Conservation (phyloP, 2,329 filamentous ascomycete genomes). For the Aureobasidium sp. region DNA sequence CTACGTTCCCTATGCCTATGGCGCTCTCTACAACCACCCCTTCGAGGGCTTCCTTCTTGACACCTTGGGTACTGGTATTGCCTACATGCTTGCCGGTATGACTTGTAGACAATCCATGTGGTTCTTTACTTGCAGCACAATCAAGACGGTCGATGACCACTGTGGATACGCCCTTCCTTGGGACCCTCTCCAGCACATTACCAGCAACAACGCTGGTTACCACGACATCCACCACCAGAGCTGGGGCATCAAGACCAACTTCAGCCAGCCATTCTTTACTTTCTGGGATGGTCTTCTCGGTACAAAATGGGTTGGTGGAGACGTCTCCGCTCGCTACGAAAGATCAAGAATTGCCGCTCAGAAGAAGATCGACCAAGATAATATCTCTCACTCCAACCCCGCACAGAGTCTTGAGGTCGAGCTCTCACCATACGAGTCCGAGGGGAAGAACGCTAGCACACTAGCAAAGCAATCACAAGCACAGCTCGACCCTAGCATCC, state of each 20-base stretch:
- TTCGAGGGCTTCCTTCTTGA: constrained; percentile 91
- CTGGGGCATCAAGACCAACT: constrained; percentile 97
- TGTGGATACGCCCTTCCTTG: constrained; percentile 94
- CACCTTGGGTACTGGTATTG: constrained; percentile 76
- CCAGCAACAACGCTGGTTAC: constrained; percentile 90
- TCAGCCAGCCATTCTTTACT: constrained; percentile 39
- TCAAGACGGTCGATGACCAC: constrained; percentile 97
- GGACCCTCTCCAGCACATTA: constrained; percentile 86
- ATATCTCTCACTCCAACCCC: constrained; percentile 17
- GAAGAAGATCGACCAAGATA: constrained; percentile 41
- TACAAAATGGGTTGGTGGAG: constrained; percentile 72
- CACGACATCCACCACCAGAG: constrained; percentile 98
- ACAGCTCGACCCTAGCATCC: constrained; percentile 21
- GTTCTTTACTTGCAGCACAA: constrained; percentile 81
- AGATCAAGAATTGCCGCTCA: constrained; percentile 48
- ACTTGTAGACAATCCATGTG: constrained; percentile 77
- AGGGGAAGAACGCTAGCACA: constrained; percentile 18
- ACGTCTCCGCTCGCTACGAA: constrained; percentile 52
- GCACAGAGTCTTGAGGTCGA: constrained; percentile 5
- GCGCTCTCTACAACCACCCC: constrained; percentile 93
- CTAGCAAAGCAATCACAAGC: constrained; percentile 19
- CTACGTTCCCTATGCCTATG: constrained; percentile 95
- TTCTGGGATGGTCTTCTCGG: constrained; percentile 71
- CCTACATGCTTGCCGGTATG: constrained; percentile 74
- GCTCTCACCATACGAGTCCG: constrained; percentile 22